A percentile compares a stretch with the other conserved stretches of the same genome.
Conservation (phyloP, 148 eudicot genomes). For the Rhododendron henanense region DNA sequence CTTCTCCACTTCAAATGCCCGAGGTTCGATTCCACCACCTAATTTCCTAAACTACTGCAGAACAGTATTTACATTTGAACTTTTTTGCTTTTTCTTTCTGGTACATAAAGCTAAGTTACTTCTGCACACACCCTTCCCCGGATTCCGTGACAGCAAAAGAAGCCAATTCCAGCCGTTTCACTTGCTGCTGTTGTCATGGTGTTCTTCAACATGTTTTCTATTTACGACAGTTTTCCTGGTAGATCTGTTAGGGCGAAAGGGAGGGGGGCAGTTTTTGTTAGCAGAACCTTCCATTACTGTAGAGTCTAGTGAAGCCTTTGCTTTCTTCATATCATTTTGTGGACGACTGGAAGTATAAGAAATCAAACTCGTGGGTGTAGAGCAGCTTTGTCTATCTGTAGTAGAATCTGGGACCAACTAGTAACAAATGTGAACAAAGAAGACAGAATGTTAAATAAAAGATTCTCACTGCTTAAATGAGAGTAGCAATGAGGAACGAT, state of each 20-base stretch:
- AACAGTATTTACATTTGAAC: not conserved
- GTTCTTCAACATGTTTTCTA: conserved; percentile 12
- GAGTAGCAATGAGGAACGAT: not conserved
- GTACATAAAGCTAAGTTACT: conserved; percentile 8
- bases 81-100: conserved; percentile 1
- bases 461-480: not conserved
- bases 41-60: not conserved
- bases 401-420: conserved; percentile 5
- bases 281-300: conserved; percentile 10
- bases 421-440: not conserved
- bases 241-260: conserved; percentile 24
- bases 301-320: not conserved
- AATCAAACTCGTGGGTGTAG: conserved; percentile 44
- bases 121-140: conserved; percentile 26
- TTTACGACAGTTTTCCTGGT: conserved; percentile 15
- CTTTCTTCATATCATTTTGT: not conserved
- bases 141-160: conserved; percentile 21
- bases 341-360: conserved; percentile 24
- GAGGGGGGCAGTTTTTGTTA: conserved; percentile 10
- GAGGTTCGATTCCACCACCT: not conserved
- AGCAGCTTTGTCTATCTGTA: conserved; percentile 18
- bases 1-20: not conserved
- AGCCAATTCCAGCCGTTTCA: conserved; percentile 4
- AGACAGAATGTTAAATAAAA: not conserved
- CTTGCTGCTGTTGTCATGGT: conserved; percentile 11